These are phyloP conservation scores for Curvularia lunata DNA, from an alignment of 2,329 filamentous ascomycete species.

Conservation along the genomic window DNA sequence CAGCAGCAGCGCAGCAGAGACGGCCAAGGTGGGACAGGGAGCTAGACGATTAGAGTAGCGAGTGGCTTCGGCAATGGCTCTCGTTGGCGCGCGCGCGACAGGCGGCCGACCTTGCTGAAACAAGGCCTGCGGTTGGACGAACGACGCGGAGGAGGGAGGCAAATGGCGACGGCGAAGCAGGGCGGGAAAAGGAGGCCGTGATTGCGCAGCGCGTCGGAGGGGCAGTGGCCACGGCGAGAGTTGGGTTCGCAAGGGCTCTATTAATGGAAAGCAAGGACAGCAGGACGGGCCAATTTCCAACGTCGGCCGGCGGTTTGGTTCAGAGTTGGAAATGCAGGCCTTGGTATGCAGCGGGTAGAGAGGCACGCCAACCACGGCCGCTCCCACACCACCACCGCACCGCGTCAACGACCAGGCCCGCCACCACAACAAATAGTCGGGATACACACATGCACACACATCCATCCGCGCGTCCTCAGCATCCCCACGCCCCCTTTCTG, in stretches of 20 bases:
- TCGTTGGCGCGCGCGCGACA: conserved; percentile 24
- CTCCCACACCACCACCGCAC: neutral
- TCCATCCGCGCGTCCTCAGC: neutral
- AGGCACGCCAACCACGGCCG: neutral
- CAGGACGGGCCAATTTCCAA: conserved; percentile 1
- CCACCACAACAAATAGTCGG: neutral
- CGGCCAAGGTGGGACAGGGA: conserved; percentile 6
- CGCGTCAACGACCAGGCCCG: neutral
- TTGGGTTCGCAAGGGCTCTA: conserved; percentile 7
- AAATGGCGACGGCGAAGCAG: conserved; percentile 13
- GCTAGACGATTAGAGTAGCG: conserved; percentile 3
- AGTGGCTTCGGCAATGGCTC: conserved; percentile 20
- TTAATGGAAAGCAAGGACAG: conserved; percentile 11
- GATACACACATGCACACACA: neutral
- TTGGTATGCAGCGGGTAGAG: conserved; percentile 13
- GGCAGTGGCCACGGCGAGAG: conserved; percentile 11
- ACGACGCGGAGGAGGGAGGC: conserved; percentile 15
- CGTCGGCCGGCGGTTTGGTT: conserved; percentile 5
- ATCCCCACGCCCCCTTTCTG: neutral
- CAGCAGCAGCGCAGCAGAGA: neutral
- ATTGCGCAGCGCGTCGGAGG: neutral
- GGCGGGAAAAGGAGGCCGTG: conserved; percentile 14
- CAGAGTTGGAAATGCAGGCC: neutral
- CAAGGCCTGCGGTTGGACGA: conserved; percentile 26
- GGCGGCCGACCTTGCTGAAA: conserved; percentile 18